Evolutionary conservation across 1,284 basidiomycete species (phyloP), one percentile per base, ranked within the genome.

Genomic region (Ustilago hordei): DNA sequence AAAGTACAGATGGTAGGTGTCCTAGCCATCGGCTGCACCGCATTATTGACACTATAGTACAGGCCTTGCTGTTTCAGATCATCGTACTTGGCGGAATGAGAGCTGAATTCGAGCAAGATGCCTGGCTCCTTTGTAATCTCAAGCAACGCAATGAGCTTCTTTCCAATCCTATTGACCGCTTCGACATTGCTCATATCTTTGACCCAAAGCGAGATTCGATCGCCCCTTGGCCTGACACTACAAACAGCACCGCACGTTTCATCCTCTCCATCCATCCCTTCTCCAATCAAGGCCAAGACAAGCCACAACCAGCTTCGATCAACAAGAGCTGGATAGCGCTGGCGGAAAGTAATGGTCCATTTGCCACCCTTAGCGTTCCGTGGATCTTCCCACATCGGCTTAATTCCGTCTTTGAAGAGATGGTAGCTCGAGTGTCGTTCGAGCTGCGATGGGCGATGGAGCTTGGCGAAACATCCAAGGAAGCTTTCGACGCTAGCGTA

Each of bases 351-450:
- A 60, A 97, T 87, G 19, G 94, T 93, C 95, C 95, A 98, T 87
- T 95, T 95, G 41, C 95, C 95, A 31, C 95, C 95, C 56, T 91
- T 89, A 9, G 92, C 92, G 85, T 98, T 98, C 55, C 94, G 93
- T 31, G 91, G 91, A 85, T 97, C 95, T 87, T 97, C 95, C 95
- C 95, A 97, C 93, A 96, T 95, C 47, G 94, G 93, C 84, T 93
- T 94, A 72, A 89, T 88, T 39, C 92, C 92, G 34, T 91, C 89
- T 87, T 97, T 97, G 91, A 98, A 98, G 64, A 97, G 88, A 85
- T 97, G 95, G 84, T 96, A 96, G 87, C 95, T 96, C 43, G 92
- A 92, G 86, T 94, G 93, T 78, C 91, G 91, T 78, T 94, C 93
- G 43, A 97, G 90, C 79, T 91, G 91, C 55, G 93, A 94, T 2